phyloP scores from a whole-genome alignment of 768 basidiomycete species.

The Auriscalpium microsporum region DNA sequence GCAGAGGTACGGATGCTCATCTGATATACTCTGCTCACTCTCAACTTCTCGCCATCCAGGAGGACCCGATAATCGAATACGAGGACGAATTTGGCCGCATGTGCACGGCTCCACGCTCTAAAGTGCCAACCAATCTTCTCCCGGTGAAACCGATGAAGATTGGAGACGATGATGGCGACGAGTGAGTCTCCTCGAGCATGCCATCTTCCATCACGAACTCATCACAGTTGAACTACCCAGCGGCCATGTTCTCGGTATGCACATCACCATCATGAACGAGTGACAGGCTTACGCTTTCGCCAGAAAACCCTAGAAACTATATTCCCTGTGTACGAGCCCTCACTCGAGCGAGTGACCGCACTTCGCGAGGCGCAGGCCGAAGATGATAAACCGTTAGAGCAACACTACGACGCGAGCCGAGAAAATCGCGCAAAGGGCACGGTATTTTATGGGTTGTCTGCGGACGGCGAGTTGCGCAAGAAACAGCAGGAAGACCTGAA shows the following conservation, averaged over 20 bases:
- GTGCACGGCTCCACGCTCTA: slow-evolving; percentile 59
- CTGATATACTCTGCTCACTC: background rate
- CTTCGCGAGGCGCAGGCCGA: slow-evolving; percentile 66
- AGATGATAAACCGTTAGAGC: slow-evolving; percentile 56
- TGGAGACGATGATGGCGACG: slow-evolving; percentile 18
- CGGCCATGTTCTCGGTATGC: slow-evolving; percentile 13
- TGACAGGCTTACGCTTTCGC: background rate
- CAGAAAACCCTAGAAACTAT: slow-evolving; percentile 75
- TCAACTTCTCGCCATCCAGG: slow-evolving; percentile 26
- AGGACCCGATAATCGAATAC: slow-evolving; percentile 77
- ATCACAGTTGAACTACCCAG: background rate
- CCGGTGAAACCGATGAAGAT: slow-evolving; percentile 14
- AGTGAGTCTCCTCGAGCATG: slow-evolving; percentile 16
- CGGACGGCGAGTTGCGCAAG: slow-evolving; percentile 69
- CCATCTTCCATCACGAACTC: background rate
- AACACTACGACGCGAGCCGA: slow-evolving; percentile 73
- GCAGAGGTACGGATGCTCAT: slow-evolving; percentile 31
- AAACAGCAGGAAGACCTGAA: slow-evolving; percentile 80
- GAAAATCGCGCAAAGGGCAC: slow-evolving; percentile 89
- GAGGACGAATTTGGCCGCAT: slow-evolving; percentile 83
- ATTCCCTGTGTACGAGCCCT: slow-evolving; percentile 87
- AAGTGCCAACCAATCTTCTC: slow-evolving; percentile 63
- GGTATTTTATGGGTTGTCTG: slow-evolving; percentile 86
- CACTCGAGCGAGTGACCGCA: slow-evolving; percentile 68
- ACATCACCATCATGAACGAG: background rate